A percentile compares a stretch with the other conserved stretches of the same genome.
phyloP scores from a whole-genome alignment of 805 yeast species.

The Starmerella riodocensis region DNA sequence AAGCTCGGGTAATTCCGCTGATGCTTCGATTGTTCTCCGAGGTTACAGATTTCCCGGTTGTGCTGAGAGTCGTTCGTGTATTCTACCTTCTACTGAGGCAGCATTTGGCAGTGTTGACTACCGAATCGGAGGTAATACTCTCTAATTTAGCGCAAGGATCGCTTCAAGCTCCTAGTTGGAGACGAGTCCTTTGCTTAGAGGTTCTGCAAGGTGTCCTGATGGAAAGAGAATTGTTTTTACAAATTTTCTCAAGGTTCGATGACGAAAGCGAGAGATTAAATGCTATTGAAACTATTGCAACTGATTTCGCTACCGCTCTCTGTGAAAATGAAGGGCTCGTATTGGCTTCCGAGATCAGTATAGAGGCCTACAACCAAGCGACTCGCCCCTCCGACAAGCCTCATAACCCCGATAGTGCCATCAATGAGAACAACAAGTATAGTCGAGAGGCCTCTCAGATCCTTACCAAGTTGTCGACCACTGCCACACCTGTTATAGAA shows the following conservation, averaged over 20 bases:
- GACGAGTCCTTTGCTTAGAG: constrained; percentile 59
- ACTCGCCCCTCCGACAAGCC: neutral
- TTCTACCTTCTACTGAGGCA: constrained; percentile 48
- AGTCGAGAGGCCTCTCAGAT: neutral
- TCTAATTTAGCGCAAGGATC: constrained; percentile 63
- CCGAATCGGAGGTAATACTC: constrained; percentile 72
- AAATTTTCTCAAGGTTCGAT: constrained; percentile 54
- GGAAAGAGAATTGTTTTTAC: constrained; percentile 40
- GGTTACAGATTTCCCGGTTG: constrained; percentile 46
- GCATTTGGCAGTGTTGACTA: constrained; percentile 47
- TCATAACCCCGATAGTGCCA: neutral
- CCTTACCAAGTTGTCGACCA: constrained; percentile 4
- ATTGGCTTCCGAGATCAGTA: constrained; percentile 12
- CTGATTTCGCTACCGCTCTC: constrained; percentile 13
- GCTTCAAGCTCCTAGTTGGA: constrained; percentile 55
- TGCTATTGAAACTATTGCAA: constrained; percentile 6
- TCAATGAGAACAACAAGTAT: neutral
- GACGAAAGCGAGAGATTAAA: constrained; percentile 28
- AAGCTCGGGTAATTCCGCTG: constrained; percentile 63
- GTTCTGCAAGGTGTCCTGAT: constrained; percentile 47
- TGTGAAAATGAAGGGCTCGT: constrained; percentile 6
- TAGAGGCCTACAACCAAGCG: constrained; percentile 1
- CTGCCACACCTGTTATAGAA: constrained; percentile 35
- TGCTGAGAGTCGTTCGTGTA: constrained; percentile 64
- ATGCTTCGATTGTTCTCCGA: constrained; percentile 53